These are phyloP conservation scores for Mycogone perniciosa DNA, from an alignment of 2,329 filamentous ascomycete genomes.

Conservation along the genomic window DNA sequence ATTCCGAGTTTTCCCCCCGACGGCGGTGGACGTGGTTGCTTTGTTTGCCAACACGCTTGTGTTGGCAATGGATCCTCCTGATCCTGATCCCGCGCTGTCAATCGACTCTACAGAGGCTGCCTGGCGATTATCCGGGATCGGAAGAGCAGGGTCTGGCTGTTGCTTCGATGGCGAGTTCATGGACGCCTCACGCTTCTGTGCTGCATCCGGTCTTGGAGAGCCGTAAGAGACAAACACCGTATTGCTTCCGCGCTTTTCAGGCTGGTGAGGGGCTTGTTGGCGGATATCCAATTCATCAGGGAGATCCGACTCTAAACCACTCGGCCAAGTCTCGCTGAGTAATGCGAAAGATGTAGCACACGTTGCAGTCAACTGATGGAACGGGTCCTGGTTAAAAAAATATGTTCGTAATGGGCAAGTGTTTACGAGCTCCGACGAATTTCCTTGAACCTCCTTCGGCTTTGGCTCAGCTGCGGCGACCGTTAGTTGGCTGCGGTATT, in stretches of 20 bases:
- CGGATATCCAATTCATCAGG: background rate
- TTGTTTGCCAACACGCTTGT: background rate
- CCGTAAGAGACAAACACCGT: background rate
- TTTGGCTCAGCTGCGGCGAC: background rate
- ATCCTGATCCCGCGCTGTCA: background rate
- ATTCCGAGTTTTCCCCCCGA: constrained; percentile 23
- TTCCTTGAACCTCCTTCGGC: background rate
- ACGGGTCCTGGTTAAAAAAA: background rate
- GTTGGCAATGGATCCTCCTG: background rate
- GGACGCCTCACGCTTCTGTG: background rate
- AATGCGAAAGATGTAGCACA: constrained; percentile 1
- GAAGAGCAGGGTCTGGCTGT: background rate
- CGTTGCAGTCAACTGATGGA: constrained; percentile 4
- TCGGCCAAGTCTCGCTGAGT: background rate
- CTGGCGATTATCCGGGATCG: background rate
- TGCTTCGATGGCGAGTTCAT: constrained; percentile 1
- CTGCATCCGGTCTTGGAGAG: background rate
- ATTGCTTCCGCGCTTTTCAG: background rate
- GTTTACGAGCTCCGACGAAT: background rate
- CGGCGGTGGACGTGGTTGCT: constrained; percentile 11
- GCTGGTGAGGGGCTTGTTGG: background rate
- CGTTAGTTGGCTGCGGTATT: background rate
- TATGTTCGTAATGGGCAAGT: background rate
- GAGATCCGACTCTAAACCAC: background rate
- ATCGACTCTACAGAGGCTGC: background rate